These are phyloP conservation scores for Pseudopithomyces chartarum DNA, from an alignment of 2,329 filamentous ascomycete genomes.

Conservation along the genomic window DNA sequence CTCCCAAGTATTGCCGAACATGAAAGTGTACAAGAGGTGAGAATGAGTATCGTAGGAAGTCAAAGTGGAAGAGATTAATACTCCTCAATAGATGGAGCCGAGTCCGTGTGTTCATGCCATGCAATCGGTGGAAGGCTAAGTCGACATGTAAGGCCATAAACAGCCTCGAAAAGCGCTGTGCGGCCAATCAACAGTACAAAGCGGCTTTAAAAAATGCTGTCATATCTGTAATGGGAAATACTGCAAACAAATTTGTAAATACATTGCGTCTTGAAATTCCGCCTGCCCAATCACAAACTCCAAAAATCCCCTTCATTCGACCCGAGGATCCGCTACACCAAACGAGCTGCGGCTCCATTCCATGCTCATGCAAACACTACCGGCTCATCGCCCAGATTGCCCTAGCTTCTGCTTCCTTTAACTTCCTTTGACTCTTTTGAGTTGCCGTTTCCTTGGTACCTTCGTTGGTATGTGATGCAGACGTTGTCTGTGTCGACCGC, in stretches of 20 bases:
- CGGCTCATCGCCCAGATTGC: slow-evolving; percentile 18
- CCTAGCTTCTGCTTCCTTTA: slow-evolving; percentile 23
- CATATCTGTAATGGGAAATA: no score
- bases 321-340: neutral
- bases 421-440: slow-evolving; percentile 15
- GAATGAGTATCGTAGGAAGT: neutral
- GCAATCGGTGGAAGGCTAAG: neutral
- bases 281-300: neutral
- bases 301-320: neutral
- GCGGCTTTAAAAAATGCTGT: no score
- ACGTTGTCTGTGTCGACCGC: slow-evolving; percentile 15
- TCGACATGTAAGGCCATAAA: no score
- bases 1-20: neutral
- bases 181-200: no score
- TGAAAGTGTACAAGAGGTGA: neutral
- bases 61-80: neutral
- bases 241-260: no score
- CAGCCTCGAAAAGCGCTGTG: no score
- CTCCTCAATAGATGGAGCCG: neutral
- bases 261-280: neutral
- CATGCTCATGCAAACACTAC: slow-evolving; percentile 1
- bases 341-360: neutral
- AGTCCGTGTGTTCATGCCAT: neutral
- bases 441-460: slow-evolving; percentile 14
- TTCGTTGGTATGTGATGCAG: neutral